These are phyloP conservation scores for Tilletiaria anomala DNA, from an alignment of 1,284 basidiomycete genomes.

Conservation along the genomic window DNA sequence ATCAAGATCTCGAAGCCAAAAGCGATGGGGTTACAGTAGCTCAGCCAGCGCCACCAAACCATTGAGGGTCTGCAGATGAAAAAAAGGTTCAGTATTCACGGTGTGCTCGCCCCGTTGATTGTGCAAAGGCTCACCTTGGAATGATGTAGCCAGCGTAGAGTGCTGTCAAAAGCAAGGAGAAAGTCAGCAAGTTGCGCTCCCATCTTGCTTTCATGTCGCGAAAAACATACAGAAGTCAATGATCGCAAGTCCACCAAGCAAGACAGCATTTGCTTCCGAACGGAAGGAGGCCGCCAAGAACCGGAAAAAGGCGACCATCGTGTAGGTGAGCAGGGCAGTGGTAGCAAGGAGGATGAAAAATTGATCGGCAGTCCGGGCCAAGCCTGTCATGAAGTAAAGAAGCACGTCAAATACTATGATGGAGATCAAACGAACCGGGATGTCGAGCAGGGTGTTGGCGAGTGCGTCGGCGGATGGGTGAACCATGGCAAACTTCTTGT, in stretches of 20 bases:
- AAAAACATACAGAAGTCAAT: constrained; percentile 11
- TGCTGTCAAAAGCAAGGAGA: too few relatives aligned
- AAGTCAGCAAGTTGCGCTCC: too few relatives aligned
- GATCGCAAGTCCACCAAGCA: constrained; percentile 21
- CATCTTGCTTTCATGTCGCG: too few relatives aligned
- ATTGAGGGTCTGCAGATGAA: constrained; percentile 8
- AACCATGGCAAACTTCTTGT: constrained; percentile 21
- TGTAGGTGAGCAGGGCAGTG: constrained; percentile 13
- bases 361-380: constrained; percentile 12
- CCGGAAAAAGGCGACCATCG: constrained; percentile 32
- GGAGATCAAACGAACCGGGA: constrained; percentile 18
- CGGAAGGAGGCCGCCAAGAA: constrained; percentile 11
- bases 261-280: constrained; percentile 16
- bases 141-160: constrained; percentile 29
- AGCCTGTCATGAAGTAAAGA: constrained; percentile 29
- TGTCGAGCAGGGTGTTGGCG: constrained; percentile 22
- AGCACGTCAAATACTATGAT: constrained; percentile 16
- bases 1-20: constrained; percentile 28
- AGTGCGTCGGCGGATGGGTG: constrained; percentile 23
- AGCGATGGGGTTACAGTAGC: constrained; percentile 27
- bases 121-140: too few relatives aligned
- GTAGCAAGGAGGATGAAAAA: constrained; percentile 25
- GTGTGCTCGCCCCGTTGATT: too few relatives aligned
- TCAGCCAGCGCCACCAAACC: constrained; percentile 34
- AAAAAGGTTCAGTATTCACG: too few relatives aligned